These are phyloP conservation scores for Pythium rishiriense DNA, from an alignment of 352 stramenopile genomes.

Conservation along the genomic window DNA sequence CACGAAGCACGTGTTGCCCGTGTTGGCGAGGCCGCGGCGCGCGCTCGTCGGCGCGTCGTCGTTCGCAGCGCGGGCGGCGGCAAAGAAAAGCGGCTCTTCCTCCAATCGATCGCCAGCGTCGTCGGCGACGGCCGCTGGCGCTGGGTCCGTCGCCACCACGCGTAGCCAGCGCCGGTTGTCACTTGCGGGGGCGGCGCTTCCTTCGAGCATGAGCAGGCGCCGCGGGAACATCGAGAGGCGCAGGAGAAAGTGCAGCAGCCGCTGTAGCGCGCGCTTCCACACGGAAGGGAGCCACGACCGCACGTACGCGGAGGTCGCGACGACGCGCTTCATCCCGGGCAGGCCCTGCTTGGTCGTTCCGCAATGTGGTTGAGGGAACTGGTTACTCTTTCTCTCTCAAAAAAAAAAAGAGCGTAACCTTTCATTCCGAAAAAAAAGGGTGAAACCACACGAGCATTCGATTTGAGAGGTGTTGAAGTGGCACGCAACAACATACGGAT, in stretches of 20 bases:
- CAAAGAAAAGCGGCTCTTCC: slow-evolving; percentile 11
- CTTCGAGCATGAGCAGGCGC: slow-evolving; percentile 24
- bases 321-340: slow-evolving; percentile 20
- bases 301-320: slow-evolving; percentile 26
- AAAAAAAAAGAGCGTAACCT: slow-evolving; percentile 18
- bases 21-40: slow-evolving; percentile 55
- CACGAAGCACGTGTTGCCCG: slow-evolving; percentile 75
- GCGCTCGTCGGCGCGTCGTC: background rate
- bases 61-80: background rate
- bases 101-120: background rate
- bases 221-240: slow-evolving; percentile 22
- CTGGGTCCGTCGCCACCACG: background rate
- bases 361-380: background rate
- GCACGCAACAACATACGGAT: background rate
- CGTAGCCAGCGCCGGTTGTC: slow-evolving; percentile 7
- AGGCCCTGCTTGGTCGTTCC: background rate
- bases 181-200: background rate
- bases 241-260: slow-evolving; percentile 41
- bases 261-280: slow-evolving; percentile 30
- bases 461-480: slow-evolving; percentile 18
- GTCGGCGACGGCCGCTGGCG: background rate
- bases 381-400: slow-evolving; percentile 3
- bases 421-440: background rate
- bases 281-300: slow-evolving; percentile 37
- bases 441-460: slow-evolving; percentile 12